Evolutionary conservation across 768 basidiomycete species (phyloP).

Genomic region (Rhodosporidiobolus sp.): DNA sequence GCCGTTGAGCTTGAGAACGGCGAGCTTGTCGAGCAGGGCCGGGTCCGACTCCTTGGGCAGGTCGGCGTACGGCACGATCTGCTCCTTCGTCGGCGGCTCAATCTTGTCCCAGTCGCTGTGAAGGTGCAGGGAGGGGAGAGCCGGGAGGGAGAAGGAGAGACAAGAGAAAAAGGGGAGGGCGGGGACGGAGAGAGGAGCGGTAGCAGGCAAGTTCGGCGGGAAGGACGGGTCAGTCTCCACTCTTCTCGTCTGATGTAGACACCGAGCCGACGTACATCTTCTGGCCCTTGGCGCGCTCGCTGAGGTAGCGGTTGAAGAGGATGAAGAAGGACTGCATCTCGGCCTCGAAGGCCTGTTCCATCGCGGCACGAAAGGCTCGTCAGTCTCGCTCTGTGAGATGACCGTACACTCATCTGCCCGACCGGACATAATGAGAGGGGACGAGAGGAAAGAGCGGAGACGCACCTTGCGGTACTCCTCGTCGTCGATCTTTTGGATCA

Average conservation of each 20-base stretch:
- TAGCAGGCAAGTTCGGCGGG: too few relatives aligned
- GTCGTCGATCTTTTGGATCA: conserved; percentile 82
- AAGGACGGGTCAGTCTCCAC: too few relatives aligned
- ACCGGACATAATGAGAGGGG: too few relatives aligned
- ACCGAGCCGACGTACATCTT: conserved; percentile 86
- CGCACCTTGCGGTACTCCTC: conserved; percentile 74
- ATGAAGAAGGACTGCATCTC: conserved; percentile 97
- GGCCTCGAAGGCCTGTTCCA: conserved; percentile 72
- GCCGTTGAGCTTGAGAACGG: conserved; percentile 91
- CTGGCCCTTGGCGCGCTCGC: conserved; percentile 77
- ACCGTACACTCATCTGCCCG: too few relatives aligned
- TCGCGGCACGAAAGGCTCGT: background rate
- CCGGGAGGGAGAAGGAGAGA: background rate
- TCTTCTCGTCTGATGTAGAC: too few relatives aligned
- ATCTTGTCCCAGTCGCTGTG: conserved; percentile 84
- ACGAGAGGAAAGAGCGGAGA: background rate
- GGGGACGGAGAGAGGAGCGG: background rate
- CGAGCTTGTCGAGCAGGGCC: conserved; percentile 80
- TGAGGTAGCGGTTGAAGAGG: conserved; percentile 90
- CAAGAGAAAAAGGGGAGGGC: background rate
- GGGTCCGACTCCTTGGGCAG: conserved; percentile 62
- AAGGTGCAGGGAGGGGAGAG: background rate
- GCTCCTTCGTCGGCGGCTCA: conserved; percentile 77
- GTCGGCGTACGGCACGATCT: conserved; percentile 76
- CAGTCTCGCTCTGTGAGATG: too few relatives aligned